These are phyloP conservation scores for Suillus sp. DNA, from an alignment of 768 basidiomycete species.

Conservation along the genomic window DNA sequence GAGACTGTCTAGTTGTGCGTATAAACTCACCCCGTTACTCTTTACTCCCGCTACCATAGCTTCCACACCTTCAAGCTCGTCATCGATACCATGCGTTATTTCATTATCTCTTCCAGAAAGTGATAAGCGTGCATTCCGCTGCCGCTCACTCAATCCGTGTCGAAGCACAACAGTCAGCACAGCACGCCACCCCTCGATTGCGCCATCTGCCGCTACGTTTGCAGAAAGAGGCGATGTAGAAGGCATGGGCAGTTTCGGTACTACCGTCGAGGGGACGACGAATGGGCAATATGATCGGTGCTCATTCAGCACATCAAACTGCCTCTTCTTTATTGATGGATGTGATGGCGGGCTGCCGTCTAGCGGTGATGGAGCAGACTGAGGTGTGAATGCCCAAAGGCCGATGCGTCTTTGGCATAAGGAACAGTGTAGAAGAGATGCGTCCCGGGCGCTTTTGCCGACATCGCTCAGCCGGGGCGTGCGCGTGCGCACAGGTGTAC, in stretches of 20 bases:
- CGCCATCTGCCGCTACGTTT: conserved; percentile 14
- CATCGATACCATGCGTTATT: conserved; percentile 25
- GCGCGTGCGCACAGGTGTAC: conserved; percentile 19
- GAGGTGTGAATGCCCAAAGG: conserved; percentile 68
- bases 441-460: conserved; percentile 37
- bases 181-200: conserved; percentile 79
- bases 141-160: conserved; percentile 62
- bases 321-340: conserved; percentile 38
- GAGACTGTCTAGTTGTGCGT: not conserved
- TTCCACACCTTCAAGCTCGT: conserved; percentile 53
- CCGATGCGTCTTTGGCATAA: conserved; percentile 81
- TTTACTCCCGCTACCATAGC: conserved; percentile 82
- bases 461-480: conserved; percentile 15
- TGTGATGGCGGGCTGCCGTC: conserved; percentile 21
- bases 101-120: conserved; percentile 28
- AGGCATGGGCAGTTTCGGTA: conserved; percentile 54
- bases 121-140: conserved; percentile 40
- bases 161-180: conserved; percentile 69
- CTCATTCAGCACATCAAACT: conserved; percentile 77
- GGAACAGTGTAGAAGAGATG: conserved; percentile 60
- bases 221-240: conserved; percentile 27
- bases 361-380: conserved; percentile 13
- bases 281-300: conserved; percentile 90
- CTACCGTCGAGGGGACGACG: conserved; percentile 64
- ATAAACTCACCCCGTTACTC: conserved; percentile 60